Evolutionary conservation across 2,329 filamentous ascomycete genomes (phyloP).

Genomic region (Septoria linicola): DNA sequence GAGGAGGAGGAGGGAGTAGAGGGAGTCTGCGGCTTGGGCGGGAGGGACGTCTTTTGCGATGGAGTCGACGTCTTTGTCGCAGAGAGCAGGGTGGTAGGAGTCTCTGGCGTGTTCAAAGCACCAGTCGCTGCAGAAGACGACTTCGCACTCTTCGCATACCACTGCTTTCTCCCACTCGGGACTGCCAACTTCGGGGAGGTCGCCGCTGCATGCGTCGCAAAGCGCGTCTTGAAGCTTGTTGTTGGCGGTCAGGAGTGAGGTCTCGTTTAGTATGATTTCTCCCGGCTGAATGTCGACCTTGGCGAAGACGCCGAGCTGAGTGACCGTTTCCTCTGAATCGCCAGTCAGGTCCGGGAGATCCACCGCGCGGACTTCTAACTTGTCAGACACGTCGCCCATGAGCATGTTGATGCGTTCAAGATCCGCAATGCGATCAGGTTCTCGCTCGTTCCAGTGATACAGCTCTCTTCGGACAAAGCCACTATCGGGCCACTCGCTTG

Average conservation of each 20-base stretch:
- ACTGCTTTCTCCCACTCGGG: conserved; percentile 34
- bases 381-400: conserved; percentile 69
- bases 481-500: conserved; percentile 60
- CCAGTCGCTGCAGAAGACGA: conserved; percentile 60
- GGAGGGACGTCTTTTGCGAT: conserved; percentile 58
- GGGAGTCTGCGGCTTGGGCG: conserved; percentile 57
- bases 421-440: conserved; percentile 57
- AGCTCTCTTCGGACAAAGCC: conserved; percentile 66
- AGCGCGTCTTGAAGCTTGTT: conserved; percentile 82
- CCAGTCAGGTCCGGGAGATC: conserved; percentile 66
- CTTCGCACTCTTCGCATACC: conserved; percentile 56
- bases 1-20: conserved; percentile 61
- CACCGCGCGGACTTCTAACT: conserved; percentile 75
- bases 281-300: conserved; percentile 74
- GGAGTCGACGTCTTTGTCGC: conserved; percentile 56
- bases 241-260: conserved; percentile 82
- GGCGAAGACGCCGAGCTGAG: conserved; percentile 88
- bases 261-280: conserved; percentile 75
- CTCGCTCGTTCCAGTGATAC: conserved; percentile 63
- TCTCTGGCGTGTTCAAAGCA: conserved; percentile 57
- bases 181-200: conserved; percentile 54
- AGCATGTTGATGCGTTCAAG: conserved; percentile 70
- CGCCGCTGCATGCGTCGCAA: conserved; percentile 83
- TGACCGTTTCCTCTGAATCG: conserved; percentile 45
- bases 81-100: conserved; percentile 59